Evolutionary conservation across 1,284 basidiomycete species (phyloP).

Genomic region (Puccinia polysora): DNA sequence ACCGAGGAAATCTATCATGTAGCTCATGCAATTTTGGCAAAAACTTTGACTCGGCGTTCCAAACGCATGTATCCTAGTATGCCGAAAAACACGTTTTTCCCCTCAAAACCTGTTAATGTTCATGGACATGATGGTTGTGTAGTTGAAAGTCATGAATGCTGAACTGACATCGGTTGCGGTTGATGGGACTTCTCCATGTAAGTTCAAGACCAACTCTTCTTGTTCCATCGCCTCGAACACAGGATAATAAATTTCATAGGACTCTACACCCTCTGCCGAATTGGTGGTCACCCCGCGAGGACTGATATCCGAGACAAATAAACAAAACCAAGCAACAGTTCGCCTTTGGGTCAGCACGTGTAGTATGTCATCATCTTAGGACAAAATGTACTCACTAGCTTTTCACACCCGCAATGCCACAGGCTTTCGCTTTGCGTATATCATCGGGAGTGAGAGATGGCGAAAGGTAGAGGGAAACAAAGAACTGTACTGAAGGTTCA

Average conservation of each 20-base stretch:
- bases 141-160: neutral
- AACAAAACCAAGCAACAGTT: neutral
- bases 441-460: constrained; percentile 85
- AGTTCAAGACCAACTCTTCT: constrained; percentile 85
- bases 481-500: constrained; percentile 73
- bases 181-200: constrained; percentile 97
- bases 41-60: constrained; percentile 90
- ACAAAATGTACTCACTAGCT: constrained; percentile 43
- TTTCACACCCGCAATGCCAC: constrained; percentile 63
- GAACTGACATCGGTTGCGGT: constrained; percentile 66
- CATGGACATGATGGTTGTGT: no score
- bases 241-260: constrained; percentile 88
- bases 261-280: constrained; percentile 92
- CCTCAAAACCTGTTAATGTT: no score
- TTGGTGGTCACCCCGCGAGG: constrained; percentile 97
- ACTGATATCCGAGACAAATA: no score
- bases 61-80: constrained; percentile 76
- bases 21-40: constrained; percentile 79
- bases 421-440: constrained; percentile 75
- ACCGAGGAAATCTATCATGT: constrained; percentile 77
- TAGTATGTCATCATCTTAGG: no score
- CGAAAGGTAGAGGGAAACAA: constrained; percentile 94
- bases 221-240: constrained; percentile 94
- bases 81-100: neutral
- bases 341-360: no score